Conservation (phyloP, 192 early-diverging fungal genomes). For the Fimicolochytrium jonesii region DNA sequence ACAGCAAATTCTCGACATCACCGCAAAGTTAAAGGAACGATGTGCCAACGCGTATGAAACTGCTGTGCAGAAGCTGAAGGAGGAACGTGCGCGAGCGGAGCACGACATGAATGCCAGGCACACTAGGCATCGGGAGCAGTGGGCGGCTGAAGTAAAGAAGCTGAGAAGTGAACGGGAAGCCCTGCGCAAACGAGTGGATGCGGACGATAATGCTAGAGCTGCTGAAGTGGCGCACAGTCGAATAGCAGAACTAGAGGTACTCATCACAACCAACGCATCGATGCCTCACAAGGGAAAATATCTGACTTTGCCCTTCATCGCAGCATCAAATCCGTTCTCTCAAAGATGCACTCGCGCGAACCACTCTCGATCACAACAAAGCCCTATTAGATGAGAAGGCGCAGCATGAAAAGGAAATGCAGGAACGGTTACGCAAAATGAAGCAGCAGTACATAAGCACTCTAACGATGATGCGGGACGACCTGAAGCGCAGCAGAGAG, state of each 20-base stretch:
- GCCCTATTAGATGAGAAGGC: slow-evolving; percentile 7
- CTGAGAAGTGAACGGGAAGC: background rate
- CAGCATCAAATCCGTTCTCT: too few relatives aligned
- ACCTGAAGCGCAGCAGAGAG: slow-evolving; percentile 30
- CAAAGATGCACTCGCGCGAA: slow-evolving; percentile 7
- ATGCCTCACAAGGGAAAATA: too few relatives aligned
- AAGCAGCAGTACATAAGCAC: slow-evolving; percentile 37
- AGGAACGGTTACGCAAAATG: background rate
- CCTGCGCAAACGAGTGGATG: background rate
- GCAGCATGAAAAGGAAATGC: background rate
- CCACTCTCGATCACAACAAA: slow-evolving; percentile 1
- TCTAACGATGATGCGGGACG: slow-evolving; percentile 38
- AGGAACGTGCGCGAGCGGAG: slow-evolving; percentile 27
- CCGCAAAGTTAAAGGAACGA: slow-evolving; percentile 23
- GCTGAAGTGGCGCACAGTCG: background rate
- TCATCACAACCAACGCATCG: too few relatives aligned
- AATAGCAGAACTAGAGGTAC: too few relatives aligned
- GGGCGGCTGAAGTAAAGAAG: background rate
- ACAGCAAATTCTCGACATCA: slow-evolving; percentile 3
- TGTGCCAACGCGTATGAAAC: slow-evolving; percentile 32
- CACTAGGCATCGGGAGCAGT: too few relatives aligned
- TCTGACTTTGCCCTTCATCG: too few relatives aligned
- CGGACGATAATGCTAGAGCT: background rate
- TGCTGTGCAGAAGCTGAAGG: slow-evolving; percentile 32
- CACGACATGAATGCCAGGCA: background rate